Evolutionary conservation across 192 early-diverging fungal genomes (phyloP).

Genomic region (Podila clonocystis): DNA sequence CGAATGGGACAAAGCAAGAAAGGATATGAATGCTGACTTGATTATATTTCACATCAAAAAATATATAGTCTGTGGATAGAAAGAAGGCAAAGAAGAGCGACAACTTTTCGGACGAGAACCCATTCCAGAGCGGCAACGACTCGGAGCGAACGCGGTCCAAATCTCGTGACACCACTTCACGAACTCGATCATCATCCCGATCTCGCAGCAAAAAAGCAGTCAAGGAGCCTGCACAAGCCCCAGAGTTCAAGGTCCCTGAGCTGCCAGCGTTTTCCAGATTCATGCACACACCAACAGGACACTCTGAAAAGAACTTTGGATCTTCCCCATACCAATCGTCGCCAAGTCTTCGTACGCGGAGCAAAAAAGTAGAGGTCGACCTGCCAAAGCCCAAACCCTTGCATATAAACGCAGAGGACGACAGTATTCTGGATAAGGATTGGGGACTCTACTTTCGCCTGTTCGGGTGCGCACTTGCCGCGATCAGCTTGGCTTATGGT

Average conservation of each 20-base stretch:
- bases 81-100: constrained; percentile 15
- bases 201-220: constrained; percentile 8
- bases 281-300: constrained; percentile 18
- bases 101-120: constrained; percentile 53
- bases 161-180: constrained; percentile 6
- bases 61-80: neutral
- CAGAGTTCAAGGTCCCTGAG: constrained; percentile 42
- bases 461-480: constrained; percentile 2
- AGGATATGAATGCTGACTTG: neutral
- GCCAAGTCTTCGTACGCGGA: constrained; percentile 6
- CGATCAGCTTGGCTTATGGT: constrained; percentile 31
- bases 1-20: too few species aligned
- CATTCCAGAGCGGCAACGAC: constrained; percentile 54
- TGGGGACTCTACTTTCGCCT: constrained; percentile 8
- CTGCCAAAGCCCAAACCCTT: constrained; percentile 20
- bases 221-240: constrained; percentile 2
- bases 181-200: constrained; percentile 15
- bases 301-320: neutral
- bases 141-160: constrained; percentile 30
- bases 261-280: constrained; percentile 37
- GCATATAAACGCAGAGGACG: constrained; percentile 3
- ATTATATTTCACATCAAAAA: neutral
- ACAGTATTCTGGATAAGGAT: constrained; percentile 2
- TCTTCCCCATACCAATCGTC: constrained; percentile 1
- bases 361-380: neutral